Conservation (phyloP, 805 yeast species). For the Hanseniaspora clermontiae region DNA sequence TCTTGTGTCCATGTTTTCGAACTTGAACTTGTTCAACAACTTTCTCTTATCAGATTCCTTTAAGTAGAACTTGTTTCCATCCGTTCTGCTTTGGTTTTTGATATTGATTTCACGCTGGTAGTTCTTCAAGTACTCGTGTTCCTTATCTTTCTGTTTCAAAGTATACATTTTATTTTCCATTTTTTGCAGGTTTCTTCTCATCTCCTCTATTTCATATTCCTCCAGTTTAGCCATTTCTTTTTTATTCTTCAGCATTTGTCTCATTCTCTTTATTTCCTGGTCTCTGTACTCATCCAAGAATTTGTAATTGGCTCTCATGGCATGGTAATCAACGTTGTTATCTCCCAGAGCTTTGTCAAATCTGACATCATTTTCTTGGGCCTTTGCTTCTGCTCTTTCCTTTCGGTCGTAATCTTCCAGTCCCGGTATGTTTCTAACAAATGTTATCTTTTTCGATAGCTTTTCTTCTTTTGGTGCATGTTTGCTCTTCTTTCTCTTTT, state of each 20-base stretch:
- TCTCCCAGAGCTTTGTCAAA: conserved; percentile 78
- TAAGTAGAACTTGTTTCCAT: conserved; percentile 42
- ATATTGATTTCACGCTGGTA: conserved; percentile 40
- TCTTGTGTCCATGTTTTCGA: conserved; percentile 54
- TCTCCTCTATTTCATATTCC: conserved; percentile 37
- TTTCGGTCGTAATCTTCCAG: conserved; percentile 30
- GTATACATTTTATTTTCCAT: conserved; percentile 55
- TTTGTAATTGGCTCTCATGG: conserved; percentile 62
- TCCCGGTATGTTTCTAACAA: conserved; percentile 65
- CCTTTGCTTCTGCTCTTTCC: conserved; percentile 14
- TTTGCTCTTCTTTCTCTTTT: conserved; percentile 37
- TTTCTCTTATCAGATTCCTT: conserved; percentile 61
- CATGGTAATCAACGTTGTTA: conserved; percentile 56
- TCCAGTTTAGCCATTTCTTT: conserved; percentile 33
- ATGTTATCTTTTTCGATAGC: conserved; percentile 56
- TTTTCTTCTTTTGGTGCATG: conserved; percentile 83
- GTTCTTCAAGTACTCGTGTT: conserved; percentile 48
- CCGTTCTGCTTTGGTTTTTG: conserved; percentile 33
- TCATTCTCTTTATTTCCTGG: conserved; percentile 53
- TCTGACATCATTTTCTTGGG: conserved; percentile 48
- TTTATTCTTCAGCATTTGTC: conserved; percentile 40
- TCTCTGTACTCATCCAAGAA: conserved; percentile 80
- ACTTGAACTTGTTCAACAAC: conserved; percentile 64
- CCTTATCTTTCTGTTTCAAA: conserved; percentile 62
- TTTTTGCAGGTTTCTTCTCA: conserved; percentile 48